Conservation (phyloP, 2,329 filamentous ascomycete genomes). For the Escovopsis weberi region DNA sequence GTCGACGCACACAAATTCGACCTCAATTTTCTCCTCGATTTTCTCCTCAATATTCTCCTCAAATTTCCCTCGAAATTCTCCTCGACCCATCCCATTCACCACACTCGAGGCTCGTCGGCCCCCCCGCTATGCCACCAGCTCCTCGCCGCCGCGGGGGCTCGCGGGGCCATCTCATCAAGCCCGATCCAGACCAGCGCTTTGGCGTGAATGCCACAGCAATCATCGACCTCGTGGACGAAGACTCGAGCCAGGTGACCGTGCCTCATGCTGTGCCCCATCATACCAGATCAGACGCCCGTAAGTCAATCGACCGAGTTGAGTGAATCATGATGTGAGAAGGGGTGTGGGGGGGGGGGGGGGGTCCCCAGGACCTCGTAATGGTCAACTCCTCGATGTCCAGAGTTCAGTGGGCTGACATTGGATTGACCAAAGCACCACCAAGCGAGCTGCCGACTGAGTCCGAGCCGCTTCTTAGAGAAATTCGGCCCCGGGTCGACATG, state of each 20-base stretch:
- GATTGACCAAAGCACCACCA: constrained; percentile 18
- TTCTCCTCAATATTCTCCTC: background rate
- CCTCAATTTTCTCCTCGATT: background rate
- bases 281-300: constrained; percentile 25
- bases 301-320: constrained; percentile 9
- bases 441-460: constrained; percentile 21
- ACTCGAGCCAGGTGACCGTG: constrained; percentile 6
- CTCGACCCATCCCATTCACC: too few relatives aligned
- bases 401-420: too few relatives aligned
- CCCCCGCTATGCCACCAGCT: constrained; percentile 9
- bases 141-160: constrained; percentile 8
- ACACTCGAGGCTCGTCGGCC: too few relatives aligned
- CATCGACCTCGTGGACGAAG: constrained; percentile 9
- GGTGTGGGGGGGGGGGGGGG: too few relatives aligned
- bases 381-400: too few relatives aligned
- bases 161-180: constrained; percentile 12
- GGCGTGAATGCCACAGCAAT: constrained; percentile 3
- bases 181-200: constrained; percentile 11
- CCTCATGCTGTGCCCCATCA: constrained; percentile 13
- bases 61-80: background rate
- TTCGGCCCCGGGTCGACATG: constrained; percentile 17
- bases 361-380: too few relatives aligned
- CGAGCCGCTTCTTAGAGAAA: constrained; percentile 21
- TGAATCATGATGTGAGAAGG: too few relatives aligned
- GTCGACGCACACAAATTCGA: background rate